Base-by-base conservation (phyloP, 768 basidiomycete species). In the Pulveroboletus sp. region DNA sequence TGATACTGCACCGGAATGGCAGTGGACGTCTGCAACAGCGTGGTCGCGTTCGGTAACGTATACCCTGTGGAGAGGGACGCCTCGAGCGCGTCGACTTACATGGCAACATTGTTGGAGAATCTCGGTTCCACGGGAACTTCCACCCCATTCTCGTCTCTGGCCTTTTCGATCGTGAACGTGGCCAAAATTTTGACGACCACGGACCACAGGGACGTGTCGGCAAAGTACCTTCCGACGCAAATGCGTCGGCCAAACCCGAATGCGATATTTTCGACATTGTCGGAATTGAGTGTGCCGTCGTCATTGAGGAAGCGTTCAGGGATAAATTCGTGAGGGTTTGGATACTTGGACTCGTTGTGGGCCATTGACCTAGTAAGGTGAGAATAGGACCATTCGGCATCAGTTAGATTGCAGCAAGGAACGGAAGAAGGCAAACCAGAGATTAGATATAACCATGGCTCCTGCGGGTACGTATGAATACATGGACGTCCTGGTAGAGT, bases 291-390 rank as follows among this genome's bases (percentile, higher is more conserved):
- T 12, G 49, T 47, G 10, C 61, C 53, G 0, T 66, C 58, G 1
- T 39, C 41, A 17, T 68, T 62, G 7, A 76, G 49, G 51, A 76
- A 76, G 27, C 73, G 65, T 42, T 75, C 75, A 0, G 75, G 74
- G 26, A 50, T 56, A 55, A 74, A 76, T 24, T 54, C 50, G 33
- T 73, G 62, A 2, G 75, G 60, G 2, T 68, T 65, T 5, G 69
- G 67, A 49, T 71, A 75, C 63, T 70, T 69, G 49, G 57, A 61
- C 36, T 57, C 60, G 8, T 65, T 31, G 31, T 35, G 62, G 7
- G 48, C 14, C 61, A 63, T 63, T 3, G 63, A 56, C 61, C 61
- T 63, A n/a, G 47, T 17, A 32, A 32, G 12, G 10, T 12, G 27
- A 40, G 17, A 18, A 14, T 1, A 17, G 33, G 3, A 3, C 15